These are phyloP conservation scores for Oryza brachyantha DNA, from an alignment of 176 grass and related monocot genomes.

Conservation along the genomic window DNA sequence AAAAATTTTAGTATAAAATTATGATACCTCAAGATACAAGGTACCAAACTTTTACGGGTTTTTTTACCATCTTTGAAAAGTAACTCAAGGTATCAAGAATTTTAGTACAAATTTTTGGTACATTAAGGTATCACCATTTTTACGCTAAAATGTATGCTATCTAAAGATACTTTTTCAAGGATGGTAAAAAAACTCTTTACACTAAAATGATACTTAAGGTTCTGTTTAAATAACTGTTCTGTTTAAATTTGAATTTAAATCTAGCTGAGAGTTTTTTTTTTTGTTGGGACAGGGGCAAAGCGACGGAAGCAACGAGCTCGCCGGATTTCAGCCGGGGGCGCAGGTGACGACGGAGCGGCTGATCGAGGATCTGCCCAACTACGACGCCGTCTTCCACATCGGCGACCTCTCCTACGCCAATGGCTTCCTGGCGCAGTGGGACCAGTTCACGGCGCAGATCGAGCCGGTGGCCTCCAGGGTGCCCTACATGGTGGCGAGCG, in stretches of 20 bases:
- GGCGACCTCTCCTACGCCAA: slow-evolving; percentile 79
- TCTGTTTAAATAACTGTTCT: too few relatives aligned
- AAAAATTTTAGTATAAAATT: too few relatives aligned
- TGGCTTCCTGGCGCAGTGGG: slow-evolving; percentile 82
- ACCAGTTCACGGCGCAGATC: slow-evolving; percentile 82
- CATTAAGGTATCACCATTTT: too few relatives aligned
- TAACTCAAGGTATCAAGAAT: too few relatives aligned
- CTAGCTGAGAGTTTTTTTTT: background rate
- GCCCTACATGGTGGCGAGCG: slow-evolving; percentile 64
- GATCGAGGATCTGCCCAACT: slow-evolving; percentile 62
- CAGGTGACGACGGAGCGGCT: slow-evolving; percentile 55
- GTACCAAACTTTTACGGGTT: too few relatives aligned
- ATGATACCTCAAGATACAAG: too few relatives aligned
- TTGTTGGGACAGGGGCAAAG: slow-evolving; percentile 32
- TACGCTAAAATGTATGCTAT: too few relatives aligned
- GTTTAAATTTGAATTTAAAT: background rate
- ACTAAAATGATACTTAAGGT: too few relatives aligned
- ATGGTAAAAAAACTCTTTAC: too few relatives aligned
- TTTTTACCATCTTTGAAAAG: too few relatives aligned
- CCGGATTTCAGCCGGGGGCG: slow-evolving; percentile 59
- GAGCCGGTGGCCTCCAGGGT: slow-evolving; percentile 62
- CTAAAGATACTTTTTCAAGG: too few relatives aligned
- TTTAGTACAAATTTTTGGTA: too few relatives aligned
- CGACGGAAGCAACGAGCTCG: slow-evolving; percentile 73
- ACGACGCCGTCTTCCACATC: slow-evolving; percentile 81